phyloP scores from a whole-genome alignment of 257 asterid species.

The Solanum sparsipilum region DNA sequence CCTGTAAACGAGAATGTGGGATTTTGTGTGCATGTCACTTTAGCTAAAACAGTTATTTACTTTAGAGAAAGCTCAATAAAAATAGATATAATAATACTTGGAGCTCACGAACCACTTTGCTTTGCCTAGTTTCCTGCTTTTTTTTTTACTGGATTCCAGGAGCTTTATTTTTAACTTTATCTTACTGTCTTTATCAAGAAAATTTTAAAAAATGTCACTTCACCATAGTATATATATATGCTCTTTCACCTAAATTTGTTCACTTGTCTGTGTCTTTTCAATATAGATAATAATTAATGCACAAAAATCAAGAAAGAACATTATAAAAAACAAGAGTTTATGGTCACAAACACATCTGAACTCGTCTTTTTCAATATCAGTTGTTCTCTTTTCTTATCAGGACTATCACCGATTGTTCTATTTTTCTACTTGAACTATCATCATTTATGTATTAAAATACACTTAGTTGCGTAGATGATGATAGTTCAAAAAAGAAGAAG shows the following conservation, averaged over 20 bases:
- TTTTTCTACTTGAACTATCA: too few species aligned
- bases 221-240: background rate
- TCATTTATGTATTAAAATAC: too few species aligned
- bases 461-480: background rate
- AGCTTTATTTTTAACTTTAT: slow-evolving; percentile 1
- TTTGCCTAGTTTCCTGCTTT: slow-evolving; percentile 9
- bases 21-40: background rate
- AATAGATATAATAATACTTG: background rate
- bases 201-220: background rate
- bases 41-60: background rate
- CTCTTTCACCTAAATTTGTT: slow-evolving; percentile 8
- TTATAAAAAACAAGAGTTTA: too few species aligned
- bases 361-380: too few species aligned
- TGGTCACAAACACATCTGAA: too few species aligned
- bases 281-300: background rate
- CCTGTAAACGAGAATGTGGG: background rate
- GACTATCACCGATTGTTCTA: background rate
- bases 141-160: slow-evolving; percentile 31
- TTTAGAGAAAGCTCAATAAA: background rate
- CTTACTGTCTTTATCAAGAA: background rate
- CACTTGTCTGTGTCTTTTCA: slow-evolving; percentile 18
- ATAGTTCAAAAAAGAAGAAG: background rate
- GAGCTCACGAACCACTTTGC: slow-evolving; percentile 12
- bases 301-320: background rate
- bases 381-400: too few species aligned